Percentiles rank a stretch among this genome's conserved stretches.
phyloP scores from a whole-genome alignment of 306 rosid genomes.

The Rubus idaeus region DNA sequence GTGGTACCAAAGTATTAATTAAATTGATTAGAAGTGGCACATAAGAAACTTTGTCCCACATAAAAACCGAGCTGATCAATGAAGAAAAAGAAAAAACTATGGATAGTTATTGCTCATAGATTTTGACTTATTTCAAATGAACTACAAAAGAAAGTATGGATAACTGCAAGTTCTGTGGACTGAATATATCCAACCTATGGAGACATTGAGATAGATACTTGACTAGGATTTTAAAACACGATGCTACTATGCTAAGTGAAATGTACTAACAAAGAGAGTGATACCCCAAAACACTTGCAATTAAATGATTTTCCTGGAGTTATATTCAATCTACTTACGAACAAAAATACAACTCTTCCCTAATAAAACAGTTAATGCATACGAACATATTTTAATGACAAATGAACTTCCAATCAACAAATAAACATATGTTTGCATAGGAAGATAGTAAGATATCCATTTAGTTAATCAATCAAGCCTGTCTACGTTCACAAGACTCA shows the following conservation, averaged over 20 bases:
- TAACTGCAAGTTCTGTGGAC: too few relatives aligned
- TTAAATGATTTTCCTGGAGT: neutral
- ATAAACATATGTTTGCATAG: too few relatives aligned
- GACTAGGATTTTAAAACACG: neutral
- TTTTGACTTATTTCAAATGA: neutral
- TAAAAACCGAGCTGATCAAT: neutral
- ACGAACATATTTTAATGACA: too few relatives aligned
- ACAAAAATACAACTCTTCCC: neutral
- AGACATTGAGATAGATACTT: neutral
- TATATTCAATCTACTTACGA: neutral
- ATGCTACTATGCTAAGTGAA: neutral
- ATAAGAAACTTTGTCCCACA: neutral
- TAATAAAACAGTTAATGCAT: too few relatives aligned
- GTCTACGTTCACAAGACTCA: neutral
- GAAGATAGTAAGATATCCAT: too few relatives aligned
- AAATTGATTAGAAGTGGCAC: neutral
- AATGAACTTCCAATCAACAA: too few relatives aligned
- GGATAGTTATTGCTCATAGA: neutral
- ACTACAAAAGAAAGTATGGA: neutral
- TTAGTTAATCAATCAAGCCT: too few relatives aligned
- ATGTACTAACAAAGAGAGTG: neutral
- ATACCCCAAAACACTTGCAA: neutral
- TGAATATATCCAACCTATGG: neutral
- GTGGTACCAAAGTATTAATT: conserved; percentile 23
- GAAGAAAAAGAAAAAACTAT: neutral